Conservation (phyloP, 768 basidiomycete species). For the Sporobolomyces roseus region DNA sequence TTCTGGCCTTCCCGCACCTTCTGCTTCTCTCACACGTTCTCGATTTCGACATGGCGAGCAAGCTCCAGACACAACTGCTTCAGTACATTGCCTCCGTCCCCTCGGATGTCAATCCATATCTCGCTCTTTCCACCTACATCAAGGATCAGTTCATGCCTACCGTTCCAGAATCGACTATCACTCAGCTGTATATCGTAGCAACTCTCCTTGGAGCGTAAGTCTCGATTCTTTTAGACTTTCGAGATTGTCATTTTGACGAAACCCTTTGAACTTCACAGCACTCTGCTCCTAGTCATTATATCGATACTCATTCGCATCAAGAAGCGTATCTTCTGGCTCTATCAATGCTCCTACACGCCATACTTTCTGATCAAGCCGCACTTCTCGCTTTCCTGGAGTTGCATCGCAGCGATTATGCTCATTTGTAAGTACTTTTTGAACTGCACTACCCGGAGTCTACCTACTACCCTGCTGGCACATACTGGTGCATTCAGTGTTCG, state of each 20-base stretch:
- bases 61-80: too few species aligned
- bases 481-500: not conserved
- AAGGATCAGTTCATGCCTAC: constrained; percentile 1
- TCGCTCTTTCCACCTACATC: not conserved
- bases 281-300: constrained; percentile 1
- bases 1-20: too few species aligned
- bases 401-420: constrained; percentile 4
- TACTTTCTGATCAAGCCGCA: constrained; percentile 3
- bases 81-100: too few species aligned
- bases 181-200: not conserved
- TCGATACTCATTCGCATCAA: not conserved
- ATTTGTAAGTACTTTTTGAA: not conserved
- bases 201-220: constrained; percentile 11
- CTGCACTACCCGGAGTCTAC: not conserved
- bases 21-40: too few species aligned
- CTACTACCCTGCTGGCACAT: not conserved
- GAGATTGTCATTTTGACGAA: not conserved
- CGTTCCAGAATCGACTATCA: not conserved
- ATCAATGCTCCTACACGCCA: not conserved
- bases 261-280: not conserved
- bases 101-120: constrained; percentile 4
- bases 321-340: constrained; percentile 11
- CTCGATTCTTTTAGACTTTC: not conserved
- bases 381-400: constrained; percentile 3
- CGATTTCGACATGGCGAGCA: too few species aligned